Conservation (phyloP, 768 basidiomycete genomes). For the Hericium erinaceus region DNA sequence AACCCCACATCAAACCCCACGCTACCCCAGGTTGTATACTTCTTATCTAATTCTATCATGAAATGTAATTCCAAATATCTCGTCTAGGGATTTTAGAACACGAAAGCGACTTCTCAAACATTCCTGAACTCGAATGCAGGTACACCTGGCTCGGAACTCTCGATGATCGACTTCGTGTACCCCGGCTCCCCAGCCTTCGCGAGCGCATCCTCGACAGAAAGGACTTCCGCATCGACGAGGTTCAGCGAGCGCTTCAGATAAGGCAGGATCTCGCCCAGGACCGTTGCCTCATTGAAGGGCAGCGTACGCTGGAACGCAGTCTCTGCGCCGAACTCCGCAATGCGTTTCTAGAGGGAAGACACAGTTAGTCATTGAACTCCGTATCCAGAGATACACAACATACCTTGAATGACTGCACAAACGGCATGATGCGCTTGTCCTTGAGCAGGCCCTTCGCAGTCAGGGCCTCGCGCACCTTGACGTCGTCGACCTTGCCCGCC, state of each 20-base stretch:
- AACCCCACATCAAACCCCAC: no score
- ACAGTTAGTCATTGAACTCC: neutral
- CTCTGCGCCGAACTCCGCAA: conserved; percentile 63
- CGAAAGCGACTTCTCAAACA: conserved; percentile 27
- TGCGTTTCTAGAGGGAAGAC: conserved; percentile 58
- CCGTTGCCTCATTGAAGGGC: conserved; percentile 73
- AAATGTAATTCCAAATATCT: neutral
- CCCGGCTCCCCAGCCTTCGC: conserved; percentile 43
- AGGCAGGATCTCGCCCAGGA: conserved; percentile 60
- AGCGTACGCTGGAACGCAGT: conserved; percentile 76
- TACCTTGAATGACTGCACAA: conserved; percentile 90
- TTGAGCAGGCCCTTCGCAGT: conserved; percentile 74
- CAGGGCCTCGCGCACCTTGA: conserved; percentile 59
- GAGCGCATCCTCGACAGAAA: conserved; percentile 60
- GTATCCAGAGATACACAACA: conserved; percentile 6
- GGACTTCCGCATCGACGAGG: conserved; percentile 61
- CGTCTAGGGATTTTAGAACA: neutral
- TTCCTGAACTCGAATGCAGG: conserved; percentile 89
- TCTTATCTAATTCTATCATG: no score
- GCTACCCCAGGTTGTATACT: no score
- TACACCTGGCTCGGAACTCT: conserved; percentile 78
- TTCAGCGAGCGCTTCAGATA: conserved; percentile 75
- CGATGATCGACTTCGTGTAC: conserved; percentile 62
- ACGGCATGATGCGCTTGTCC: conserved; percentile 95
- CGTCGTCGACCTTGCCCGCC: conserved; percentile 71